Evolutionary conservation across 352 stramenopile genomes (phyloP), one percentile per base, ranked within the genome.

Genomic region (Pythium folliculosum): DNA sequence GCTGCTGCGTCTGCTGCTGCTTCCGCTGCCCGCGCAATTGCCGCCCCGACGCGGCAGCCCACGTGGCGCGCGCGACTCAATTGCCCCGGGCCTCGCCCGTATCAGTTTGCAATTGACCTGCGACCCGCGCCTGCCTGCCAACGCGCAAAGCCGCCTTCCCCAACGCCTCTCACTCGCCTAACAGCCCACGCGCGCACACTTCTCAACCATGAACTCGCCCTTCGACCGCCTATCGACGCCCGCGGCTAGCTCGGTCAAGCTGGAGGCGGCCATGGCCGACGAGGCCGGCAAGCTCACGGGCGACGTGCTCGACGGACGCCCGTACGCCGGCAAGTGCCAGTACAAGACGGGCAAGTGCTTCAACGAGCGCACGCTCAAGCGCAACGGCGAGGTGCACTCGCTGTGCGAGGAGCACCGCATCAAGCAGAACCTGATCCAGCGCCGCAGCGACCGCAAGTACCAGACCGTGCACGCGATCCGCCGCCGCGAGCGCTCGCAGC

Each of bases 321-420:
- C 70, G 47, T 91, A 90, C 73, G 81, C 81, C 27, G 84, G 84
- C 70, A 95, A 93, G 67, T 95, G 85, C 66, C 81, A 92, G 72
- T 95, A 95, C 80, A 92, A 95, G 67, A 93, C 87, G 27, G 84
- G 87, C 73, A 95, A 95, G 67, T 95, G 87, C 71, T 91, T 90
- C 63, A 95, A 95, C 52, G 85, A 94, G 65, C 85, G 87, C 61
- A 90, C 87, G 23, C 75, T 91, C 68, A 94, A 94, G 78, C 84
- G 84, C 72, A 94, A 93, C 44, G 87, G 87, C 47, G 78, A 93
- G 50, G 82, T 77, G 7, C 87, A 95, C 71, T 91, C 81, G 43
- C 69, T 95, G 30, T 95, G 87, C 51, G 87, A 95, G 48, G 84
- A 95, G 62, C 87, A 95, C 77, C 85, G 87, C 47, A 65, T 88